Base-by-base conservation (phyloP, 352 stramenopile species). In the Globisporangium ultimum region DNA sequence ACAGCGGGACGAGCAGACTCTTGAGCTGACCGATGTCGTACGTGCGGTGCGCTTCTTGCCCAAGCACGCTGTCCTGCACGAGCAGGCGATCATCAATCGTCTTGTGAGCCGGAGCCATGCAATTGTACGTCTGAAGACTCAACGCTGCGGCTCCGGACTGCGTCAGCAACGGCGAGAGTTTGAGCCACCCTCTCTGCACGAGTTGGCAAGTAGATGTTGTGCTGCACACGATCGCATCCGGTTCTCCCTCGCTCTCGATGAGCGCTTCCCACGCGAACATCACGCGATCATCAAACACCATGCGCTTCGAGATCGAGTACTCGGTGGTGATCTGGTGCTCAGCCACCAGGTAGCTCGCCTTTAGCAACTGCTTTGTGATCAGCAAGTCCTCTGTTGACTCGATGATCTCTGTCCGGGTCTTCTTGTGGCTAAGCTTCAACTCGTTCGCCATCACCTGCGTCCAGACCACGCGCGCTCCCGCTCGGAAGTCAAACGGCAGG, bases 381-480 rank as follows among this genome's bases (percentile, higher is more conserved):
- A 76, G 9, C 12, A 68, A 2, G n/a, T 73, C 40, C 0, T 63
- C 58, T 0, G 48, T 54, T 13, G 18, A 34, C 24, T 65, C 64
- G 12, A 71, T 47, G 9, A 71, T 56, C 36, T 66, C 46, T 2
- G 47, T 41, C 18, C 45, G 59, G 22, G 72, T 22, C 9, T 60
- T 20, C 0, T 51, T 60, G 43, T 70, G 56, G 22, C 56, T 66
- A 21, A 73, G 32, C 46, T 73, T 75, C 22, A 74, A 58, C 20
- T 71, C 68, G 4, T 65, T 63, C 18, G 71, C 57, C n/a, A 55
- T 28, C 24, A 67, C 63, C 0, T 65, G 66, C 1, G 62, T 60
- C 71, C 71, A 79, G n/a, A 79, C 55, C 10, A 79, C 68, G 0
- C 56, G 47, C 28, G 74, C 68, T 11, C 72, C 48, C 15, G 55